Percentiles rank a stretch among this genome's conserved stretches.
Evolutionary conservation across 441 rosid genomes (phyloP).

Genomic region (Euphorbia schlechtendalii): DNA sequence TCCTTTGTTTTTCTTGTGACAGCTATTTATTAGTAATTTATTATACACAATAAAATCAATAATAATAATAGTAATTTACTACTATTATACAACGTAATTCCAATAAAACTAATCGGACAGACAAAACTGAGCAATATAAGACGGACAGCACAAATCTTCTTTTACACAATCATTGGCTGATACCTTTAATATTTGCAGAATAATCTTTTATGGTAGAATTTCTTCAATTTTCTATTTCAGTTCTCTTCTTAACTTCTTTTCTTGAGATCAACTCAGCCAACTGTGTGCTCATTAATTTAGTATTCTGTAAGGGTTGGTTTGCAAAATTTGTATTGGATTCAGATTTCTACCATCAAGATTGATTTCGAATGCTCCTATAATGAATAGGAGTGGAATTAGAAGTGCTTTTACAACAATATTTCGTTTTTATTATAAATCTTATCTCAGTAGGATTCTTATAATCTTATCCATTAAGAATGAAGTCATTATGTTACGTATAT

Average conservation of each 20-base stretch:
- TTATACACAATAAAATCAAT: background rate
- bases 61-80: no score
- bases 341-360: background rate
- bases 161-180: no score
- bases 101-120: no score
- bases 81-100: no score
- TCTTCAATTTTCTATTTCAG: background rate
- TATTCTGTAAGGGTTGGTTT: background rate
- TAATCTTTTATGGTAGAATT: background rate
- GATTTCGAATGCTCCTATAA: no score
- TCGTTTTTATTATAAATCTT: background rate
- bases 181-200: no score
- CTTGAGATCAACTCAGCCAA: background rate
- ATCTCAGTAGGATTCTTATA: background rate
- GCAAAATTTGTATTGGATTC: background rate
- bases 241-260: no score
- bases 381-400: no score
- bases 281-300: background rate
- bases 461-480: background rate
- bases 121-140: no score
- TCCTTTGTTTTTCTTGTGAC: no score
- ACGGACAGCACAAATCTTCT: no score
- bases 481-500: no score
- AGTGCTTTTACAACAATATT: background rate
- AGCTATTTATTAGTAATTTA: conserved; percentile 15